A percentile compares a stretch with the other conserved stretches of the same genome.
Evolutionary conservation across 2,329 filamentous ascomycete species (phyloP).

Genomic region (Pyrenophora teres): DNA sequence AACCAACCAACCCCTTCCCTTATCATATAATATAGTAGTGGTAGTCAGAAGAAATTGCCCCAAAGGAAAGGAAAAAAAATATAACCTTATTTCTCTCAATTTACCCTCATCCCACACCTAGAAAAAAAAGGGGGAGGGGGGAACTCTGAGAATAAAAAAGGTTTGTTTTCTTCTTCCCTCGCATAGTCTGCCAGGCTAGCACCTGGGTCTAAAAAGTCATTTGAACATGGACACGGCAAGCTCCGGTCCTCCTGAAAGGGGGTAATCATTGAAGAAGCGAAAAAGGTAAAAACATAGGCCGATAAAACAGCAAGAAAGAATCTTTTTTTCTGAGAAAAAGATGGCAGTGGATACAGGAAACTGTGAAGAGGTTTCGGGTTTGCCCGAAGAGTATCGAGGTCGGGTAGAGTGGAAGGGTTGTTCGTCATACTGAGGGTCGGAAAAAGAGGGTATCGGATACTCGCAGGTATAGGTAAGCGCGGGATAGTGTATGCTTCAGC

Average conservation of each 20-base stretch:
- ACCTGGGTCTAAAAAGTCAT: constrained; percentile 35
- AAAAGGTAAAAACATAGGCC: constrained; percentile 9
- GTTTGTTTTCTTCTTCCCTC: neutral
- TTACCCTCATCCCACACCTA: too few species aligned
- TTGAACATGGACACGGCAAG: constrained; percentile 39
- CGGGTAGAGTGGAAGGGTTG: neutral
- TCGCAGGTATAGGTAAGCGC: too few species aligned
- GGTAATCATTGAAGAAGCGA: constrained; percentile 39
- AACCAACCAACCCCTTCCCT: too few species aligned
- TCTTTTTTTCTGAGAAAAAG: too few species aligned
- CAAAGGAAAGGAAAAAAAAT: too few species aligned
- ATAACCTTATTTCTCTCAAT: too few species aligned
- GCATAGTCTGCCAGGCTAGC: constrained; percentile 28
- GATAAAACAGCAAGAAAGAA: too few species aligned
- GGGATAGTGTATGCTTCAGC: neutral
- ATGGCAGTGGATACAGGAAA: constrained; percentile 1
- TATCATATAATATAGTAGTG: too few species aligned
- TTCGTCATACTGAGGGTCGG: neutral
- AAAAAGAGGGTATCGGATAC: neutral
- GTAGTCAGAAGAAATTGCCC: too few species aligned
- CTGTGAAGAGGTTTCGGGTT: neutral
- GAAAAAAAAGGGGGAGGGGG: too few species aligned
- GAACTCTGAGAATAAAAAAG: too few species aligned
- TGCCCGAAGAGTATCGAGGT: neutral
- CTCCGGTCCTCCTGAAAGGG: constrained; percentile 40